These are phyloP conservation scores for Fagopyrum esculentum DNA, from an alignment of 148 eudicot species.

Conservation along the genomic window DNA sequence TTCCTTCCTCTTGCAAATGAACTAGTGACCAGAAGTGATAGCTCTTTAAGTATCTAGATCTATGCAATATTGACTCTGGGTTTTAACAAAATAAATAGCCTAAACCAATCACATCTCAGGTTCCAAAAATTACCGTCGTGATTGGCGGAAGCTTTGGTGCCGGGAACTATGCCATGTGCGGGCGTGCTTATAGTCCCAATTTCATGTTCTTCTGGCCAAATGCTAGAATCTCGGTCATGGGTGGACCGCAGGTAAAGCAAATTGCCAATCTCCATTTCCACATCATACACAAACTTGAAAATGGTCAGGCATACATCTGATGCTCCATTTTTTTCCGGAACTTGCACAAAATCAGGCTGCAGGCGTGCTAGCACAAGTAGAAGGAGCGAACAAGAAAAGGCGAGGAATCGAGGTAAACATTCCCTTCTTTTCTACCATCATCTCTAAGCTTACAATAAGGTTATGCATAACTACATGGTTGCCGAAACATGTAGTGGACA, in stretches of 20 bases:
- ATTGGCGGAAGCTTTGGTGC: constrained; percentile 99
- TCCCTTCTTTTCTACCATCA: neutral
- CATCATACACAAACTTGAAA: neutral
- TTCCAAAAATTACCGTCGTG: constrained; percentile 85
- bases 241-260: constrained; percentile 78
- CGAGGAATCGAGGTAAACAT: constrained; percentile 59
- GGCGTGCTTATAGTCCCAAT: constrained; percentile 95
- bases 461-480: neutral
- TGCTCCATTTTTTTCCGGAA: neutral
- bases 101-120: constrained; percentile 37
- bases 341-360: constrained; percentile 59
- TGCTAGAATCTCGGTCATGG: constrained; percentile 95
- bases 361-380: constrained; percentile 91
- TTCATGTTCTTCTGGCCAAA: constrained; percentile 99
- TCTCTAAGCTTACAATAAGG: neutral
- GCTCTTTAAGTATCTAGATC: neutral
- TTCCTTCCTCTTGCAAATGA: neutral
- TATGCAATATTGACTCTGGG: neutral
- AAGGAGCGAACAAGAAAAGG: constrained; percentile 64
- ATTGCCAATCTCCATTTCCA: neutral
- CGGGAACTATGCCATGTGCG: constrained; percentile 98
- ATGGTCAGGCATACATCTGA: neutral
- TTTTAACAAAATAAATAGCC: neutral
- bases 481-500: constrained; percentile 53
- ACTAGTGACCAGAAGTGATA: neutral